Conservation (phyloP, 2,329 filamentous ascomycete species). For the Fusarium algeriense region DNA sequence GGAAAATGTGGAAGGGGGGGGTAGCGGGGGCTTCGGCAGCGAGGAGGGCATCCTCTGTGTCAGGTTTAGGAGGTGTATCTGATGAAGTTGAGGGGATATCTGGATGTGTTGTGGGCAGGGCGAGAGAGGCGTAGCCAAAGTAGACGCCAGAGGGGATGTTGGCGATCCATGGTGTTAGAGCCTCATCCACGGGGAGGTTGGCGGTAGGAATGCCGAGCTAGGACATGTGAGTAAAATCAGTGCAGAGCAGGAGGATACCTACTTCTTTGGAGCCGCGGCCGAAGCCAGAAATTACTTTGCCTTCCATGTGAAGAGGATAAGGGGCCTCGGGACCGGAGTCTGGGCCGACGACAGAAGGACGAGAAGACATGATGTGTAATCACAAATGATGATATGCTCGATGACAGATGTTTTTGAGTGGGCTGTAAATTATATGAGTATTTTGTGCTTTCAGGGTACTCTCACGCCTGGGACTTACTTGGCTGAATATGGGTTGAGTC, state of each 20-base stretch:
- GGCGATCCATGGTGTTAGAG: conserved; percentile 70
- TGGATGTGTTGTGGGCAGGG: conserved; percentile 64
- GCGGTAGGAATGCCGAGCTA: conserved; percentile 96
- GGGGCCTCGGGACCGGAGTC: conserved; percentile 80
- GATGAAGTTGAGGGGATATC: conserved; percentile 47
- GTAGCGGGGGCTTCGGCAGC: conserved; percentile 29
- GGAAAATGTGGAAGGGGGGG: conserved; percentile 67
- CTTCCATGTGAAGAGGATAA: conserved; percentile 86
- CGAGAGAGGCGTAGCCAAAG: conserved; percentile 88
- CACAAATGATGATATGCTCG: neutral
- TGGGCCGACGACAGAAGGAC: conserved; percentile 79
- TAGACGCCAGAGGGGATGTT: conserved; percentile 84
- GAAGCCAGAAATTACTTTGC: conserved; percentile 91
- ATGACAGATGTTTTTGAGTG: neutral
- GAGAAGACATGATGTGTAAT: conserved; percentile 52
- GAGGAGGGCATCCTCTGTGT: conserved; percentile 31
- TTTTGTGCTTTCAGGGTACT: neutral
- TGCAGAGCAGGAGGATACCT: conserved; percentile 33
- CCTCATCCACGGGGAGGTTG: conserved; percentile 82
- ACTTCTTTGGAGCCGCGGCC: conserved; percentile 94
- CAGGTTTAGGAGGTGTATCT: conserved; percentile 17
- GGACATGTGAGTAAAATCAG: conserved; percentile 2
- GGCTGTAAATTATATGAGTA: conserved; percentile 5
- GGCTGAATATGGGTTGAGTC: neutral
- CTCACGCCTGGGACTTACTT: neutral